phyloP scores from a whole-genome alignment of 1,284 basidiomycete genomes.

The Marasmius fiardii region DNA sequence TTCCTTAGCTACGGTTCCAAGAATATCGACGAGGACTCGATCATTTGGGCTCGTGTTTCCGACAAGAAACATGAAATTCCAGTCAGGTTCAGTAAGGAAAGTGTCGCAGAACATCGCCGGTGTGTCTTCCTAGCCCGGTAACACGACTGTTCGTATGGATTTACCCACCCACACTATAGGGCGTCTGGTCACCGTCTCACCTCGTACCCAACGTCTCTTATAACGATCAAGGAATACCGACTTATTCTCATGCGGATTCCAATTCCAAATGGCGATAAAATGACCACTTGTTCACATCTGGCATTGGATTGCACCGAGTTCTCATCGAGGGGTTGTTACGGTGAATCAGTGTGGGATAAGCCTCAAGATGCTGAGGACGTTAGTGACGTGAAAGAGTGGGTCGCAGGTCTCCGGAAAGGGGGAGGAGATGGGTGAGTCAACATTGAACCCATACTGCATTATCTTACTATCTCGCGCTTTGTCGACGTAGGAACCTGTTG shows the following conservation, averaged over 20 bases:
- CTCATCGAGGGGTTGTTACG: constrained; percentile 34
- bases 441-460: neutral
- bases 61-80: constrained; percentile 36
- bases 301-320: constrained; percentile 45
- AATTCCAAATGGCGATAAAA: constrained; percentile 25
- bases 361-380: constrained; percentile 39
- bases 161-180: neutral
- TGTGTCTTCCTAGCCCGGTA: constrained; percentile 17
- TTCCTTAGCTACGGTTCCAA: constrained; percentile 31
- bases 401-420: constrained; percentile 26
- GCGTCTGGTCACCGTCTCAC: constrained; percentile 19
- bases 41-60: constrained; percentile 44
- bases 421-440: constrained; percentile 52
- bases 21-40: constrained; percentile 25
- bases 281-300: constrained; percentile 35
- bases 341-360: constrained; percentile 41
- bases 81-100: constrained; percentile 36
- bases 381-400: neutral
- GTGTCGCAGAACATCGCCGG: constrained; percentile 29
- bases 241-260: constrained; percentile 48
- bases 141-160: neutral
- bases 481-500: constrained; percentile 39
- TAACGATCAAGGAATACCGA: constrained; percentile 41
- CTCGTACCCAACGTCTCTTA: constrained; percentile 27
- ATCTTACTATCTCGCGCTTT: constrained; percentile 1